Conservation (phyloP, 2,329 filamentous ascomycete genomes). For the Thelonectria discophora region DNA sequence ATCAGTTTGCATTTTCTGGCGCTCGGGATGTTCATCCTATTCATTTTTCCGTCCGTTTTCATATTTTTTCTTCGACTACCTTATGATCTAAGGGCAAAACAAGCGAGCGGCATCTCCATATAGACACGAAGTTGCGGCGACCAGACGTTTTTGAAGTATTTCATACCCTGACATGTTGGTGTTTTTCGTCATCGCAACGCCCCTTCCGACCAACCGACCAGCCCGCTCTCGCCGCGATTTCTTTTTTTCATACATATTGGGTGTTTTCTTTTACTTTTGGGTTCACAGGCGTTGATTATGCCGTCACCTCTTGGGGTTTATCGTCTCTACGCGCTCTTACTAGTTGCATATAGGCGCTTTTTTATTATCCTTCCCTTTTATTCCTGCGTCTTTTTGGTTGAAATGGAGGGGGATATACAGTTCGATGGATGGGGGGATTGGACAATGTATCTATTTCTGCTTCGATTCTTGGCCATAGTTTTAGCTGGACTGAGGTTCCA, state of each 20-base stretch:
- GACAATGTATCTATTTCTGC: no score
- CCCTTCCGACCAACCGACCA: slow-evolving; percentile 17
- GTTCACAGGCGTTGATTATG: no score
- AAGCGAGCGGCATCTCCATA: slow-evolving; percentile 41
- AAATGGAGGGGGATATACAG: no score
- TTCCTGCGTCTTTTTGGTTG: no score
- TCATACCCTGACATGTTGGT: slow-evolving; percentile 26
- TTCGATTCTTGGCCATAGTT: no score
- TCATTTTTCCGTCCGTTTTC: slow-evolving; percentile 27
- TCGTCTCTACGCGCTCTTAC: no score
- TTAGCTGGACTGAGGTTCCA: no score
- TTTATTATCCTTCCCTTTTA: no score
- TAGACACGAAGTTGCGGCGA: slow-evolving; percentile 46
- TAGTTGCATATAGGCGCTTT: no score
- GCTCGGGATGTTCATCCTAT: slow-evolving; percentile 40
- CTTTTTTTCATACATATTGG: slow-evolving; percentile 27
- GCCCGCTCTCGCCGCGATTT: slow-evolving; percentile 27
- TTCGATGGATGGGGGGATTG: no score
- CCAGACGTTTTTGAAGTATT: slow-evolving; percentile 30
- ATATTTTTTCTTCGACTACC: slow-evolving; percentile 38
- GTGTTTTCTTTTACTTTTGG: no score
- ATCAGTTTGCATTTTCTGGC: slow-evolving; percentile 46
- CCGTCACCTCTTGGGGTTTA: no score
- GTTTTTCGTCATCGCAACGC: slow-evolving; percentile 22
- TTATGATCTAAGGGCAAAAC: slow-evolving; percentile 39